phyloP scores from a whole-genome alignment of 345 rosid species.

The Salix koriyanagi region DNA sequence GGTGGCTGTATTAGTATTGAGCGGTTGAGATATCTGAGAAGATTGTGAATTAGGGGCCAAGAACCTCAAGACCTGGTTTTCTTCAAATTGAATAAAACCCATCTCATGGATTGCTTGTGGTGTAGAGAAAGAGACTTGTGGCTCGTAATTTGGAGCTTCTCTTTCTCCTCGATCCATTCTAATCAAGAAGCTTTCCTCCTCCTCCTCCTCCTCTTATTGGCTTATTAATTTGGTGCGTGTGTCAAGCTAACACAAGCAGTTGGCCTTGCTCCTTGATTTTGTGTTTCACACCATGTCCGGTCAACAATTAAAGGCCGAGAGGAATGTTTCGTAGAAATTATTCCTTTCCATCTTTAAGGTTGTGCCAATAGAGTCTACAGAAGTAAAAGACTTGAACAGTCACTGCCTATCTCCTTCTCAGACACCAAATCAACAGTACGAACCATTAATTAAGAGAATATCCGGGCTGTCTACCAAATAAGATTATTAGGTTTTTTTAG shows the following conservation, averaged over 20 bases:
- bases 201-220: background rate
- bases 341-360: conserved; percentile 12
- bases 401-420: background rate
- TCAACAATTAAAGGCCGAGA: conserved; percentile 24
- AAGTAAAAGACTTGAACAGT: conserved; percentile 10
- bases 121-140: conserved; percentile 55
- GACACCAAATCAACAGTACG: conserved; percentile 13
- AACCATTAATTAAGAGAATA: conserved; percentile 19
- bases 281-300: conserved; percentile 17
- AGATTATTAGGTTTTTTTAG: background rate
- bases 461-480: background rate
- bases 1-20: conserved; percentile 17
- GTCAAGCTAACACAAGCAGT: background rate
- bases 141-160: conserved; percentile 51
- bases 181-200: background rate
- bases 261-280: background rate
- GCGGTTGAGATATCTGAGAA: conserved; percentile 39
- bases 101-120: conserved; percentile 58
- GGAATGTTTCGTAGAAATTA: conserved; percentile 14
- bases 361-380: background rate
- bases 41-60: conserved; percentile 46
- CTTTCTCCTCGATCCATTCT: conserved; percentile 56
- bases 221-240: background rate
- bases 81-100: conserved; percentile 76
- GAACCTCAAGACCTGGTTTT: conserved; percentile 65